phyloP scores from a whole-genome alignment of 495 filamentous ascomycete species.

The Penicilliopsis zonata region DNA sequence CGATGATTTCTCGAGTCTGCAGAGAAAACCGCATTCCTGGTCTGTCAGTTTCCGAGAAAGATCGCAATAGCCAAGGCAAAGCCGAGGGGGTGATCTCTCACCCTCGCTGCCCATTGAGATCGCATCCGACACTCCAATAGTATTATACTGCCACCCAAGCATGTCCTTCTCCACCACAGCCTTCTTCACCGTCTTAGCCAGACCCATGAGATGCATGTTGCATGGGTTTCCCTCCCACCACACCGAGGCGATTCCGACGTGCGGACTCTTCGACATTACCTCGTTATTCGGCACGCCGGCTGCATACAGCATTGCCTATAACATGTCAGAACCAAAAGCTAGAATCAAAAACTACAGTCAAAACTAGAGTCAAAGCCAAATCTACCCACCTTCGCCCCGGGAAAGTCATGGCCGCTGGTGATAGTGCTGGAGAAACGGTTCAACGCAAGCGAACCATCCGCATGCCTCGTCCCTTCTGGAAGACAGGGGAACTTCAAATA shows the following conservation, averaged over 20 bases:
- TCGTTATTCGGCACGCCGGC: slow-evolving; percentile 77
- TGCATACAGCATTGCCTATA: slow-evolving; percentile 87
- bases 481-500: slow-evolving; percentile 52
- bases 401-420: slow-evolving; percentile 80
- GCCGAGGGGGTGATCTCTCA: slow-evolving; percentile 17
- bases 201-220: slow-evolving; percentile 65
- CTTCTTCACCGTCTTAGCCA: slow-evolving; percentile 84
- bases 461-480: slow-evolving; percentile 40
- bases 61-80: neutral
- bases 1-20: slow-evolving; percentile 91
- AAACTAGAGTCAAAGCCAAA: neutral
- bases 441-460: slow-evolving; percentile 50
- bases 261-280: slow-evolving; percentile 80
- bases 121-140: slow-evolving; percentile 84
- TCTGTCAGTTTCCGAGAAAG: neutral
- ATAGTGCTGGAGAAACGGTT: slow-evolving; percentile 64
- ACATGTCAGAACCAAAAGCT: neutral
- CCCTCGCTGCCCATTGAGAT: slow-evolving; percentile 97
- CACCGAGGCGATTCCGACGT: slow-evolving; percentile 80
- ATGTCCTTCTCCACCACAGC: slow-evolving; percentile 71
- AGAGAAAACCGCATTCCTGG: slow-evolving; percentile 92
- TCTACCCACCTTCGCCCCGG: slow-evolving; percentile 66
- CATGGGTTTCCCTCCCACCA: slow-evolving; percentile 99
- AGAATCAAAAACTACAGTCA: neutral
- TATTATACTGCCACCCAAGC: slow-evolving; percentile 91